A percentile compares a stretch with the other conserved stretches of the same genome.
These are phyloP conservation scores for Rosa hybrid DNA, from an alignment of 331 rosid species.

Conservation along the genomic window DNA sequence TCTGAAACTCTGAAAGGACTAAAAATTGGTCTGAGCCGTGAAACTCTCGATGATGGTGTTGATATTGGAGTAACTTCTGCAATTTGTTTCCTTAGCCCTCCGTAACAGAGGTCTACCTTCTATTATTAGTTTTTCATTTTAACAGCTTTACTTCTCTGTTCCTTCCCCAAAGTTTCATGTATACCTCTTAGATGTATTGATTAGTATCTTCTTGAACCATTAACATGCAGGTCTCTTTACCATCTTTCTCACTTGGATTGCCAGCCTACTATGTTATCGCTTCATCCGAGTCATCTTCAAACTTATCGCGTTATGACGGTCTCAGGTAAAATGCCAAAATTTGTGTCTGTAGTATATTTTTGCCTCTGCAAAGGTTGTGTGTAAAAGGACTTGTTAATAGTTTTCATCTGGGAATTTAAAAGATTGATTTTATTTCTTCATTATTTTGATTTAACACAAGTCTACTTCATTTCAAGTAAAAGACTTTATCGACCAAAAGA, in stretches of 20 bases:
- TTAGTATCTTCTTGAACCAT: constrained; percentile 13
- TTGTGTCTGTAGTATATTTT: neutral
- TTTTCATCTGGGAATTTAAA: neutral
- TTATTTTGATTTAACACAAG: neutral
- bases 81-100: constrained; percentile 42
- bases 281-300: constrained; percentile 89
- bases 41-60: constrained; percentile 87
- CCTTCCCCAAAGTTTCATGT: neutral
- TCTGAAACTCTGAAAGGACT: constrained; percentile 86
- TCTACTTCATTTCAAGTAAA: neutral
- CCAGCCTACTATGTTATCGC: constrained; percentile 97
- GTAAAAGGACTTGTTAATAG: neutral
- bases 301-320: constrained; percentile 95
- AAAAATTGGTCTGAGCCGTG: constrained; percentile 78
- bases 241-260: constrained; percentile 94
- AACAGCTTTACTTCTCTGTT: constrained; percentile 16
- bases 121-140: constrained; percentile 11
- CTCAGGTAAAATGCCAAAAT: constrained; percentile 57
- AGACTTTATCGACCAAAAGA: neutral
- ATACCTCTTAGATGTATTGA: constrained; percentile 8
- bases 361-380: neutral
- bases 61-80: constrained; percentile 67
- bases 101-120: constrained; percentile 62
- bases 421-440: neutral
- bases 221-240: constrained; percentile 76